These are phyloP conservation scores for Colletotrichum sp. DNA, from an alignment of 2,329 filamentous ascomycete species.

Conservation along the genomic window DNA sequence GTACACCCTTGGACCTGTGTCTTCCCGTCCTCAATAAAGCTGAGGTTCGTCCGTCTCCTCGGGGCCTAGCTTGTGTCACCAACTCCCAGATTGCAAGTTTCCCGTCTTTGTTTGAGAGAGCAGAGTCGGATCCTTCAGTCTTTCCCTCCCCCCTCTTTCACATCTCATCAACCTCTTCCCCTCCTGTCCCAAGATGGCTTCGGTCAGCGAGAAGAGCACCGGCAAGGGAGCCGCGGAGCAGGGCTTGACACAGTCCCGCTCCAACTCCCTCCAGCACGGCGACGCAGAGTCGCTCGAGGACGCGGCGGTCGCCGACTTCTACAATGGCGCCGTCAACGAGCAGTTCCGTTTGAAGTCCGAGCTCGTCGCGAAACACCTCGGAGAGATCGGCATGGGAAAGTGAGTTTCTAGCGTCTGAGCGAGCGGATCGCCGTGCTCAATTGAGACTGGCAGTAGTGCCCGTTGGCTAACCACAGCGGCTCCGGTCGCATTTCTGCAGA, in stretches of 20 bases:
- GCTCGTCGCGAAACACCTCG: conserved; percentile 30
- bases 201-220: conserved; percentile 12
- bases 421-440: background rate
- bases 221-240: background rate
- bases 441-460: background rate
- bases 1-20: background rate
- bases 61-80: background rate
- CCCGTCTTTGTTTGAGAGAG: conserved; percentile 20
- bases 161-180: background rate
- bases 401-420: conserved; percentile 23
- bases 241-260: background rate
- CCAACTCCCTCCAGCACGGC: conserved; percentile 4
- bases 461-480: background rate
- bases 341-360: conserved; percentile 37
- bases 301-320: conserved; percentile 36
- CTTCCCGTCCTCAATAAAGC: conserved; percentile 4
- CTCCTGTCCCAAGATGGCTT: background rate
- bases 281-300: conserved; percentile 27
- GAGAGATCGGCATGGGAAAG: conserved; percentile 37
- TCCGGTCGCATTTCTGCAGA: conserved; percentile 15
- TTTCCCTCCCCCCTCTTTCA: background rate
- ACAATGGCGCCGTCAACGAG: conserved; percentile 34
- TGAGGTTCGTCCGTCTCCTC: background rate
- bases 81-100: background rate
- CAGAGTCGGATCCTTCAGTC: background rate